Conservation (phyloP, 257 asterid genomes). For the Coffea canephora region DNA sequence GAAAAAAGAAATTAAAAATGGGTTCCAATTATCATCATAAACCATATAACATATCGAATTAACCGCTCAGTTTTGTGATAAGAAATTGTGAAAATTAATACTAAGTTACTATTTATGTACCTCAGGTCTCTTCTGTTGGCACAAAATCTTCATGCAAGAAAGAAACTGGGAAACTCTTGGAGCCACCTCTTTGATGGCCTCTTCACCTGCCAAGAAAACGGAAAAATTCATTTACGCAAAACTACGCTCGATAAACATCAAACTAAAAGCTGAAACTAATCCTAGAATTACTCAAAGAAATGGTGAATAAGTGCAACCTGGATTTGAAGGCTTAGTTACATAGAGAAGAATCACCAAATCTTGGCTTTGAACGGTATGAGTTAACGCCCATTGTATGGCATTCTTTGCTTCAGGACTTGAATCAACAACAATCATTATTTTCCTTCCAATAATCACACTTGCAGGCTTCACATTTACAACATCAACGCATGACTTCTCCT, state of each 20-base stretch:
- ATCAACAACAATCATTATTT: slow-evolving; percentile 75
- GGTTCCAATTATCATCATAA: too few species aligned
- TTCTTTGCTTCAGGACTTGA: slow-evolving; percentile 56
- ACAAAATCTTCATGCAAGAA: slow-evolving; percentile 47
- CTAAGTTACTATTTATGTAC: slow-evolving; percentile 26
- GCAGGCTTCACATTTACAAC: slow-evolving; percentile 16
- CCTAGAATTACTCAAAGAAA: background rate
- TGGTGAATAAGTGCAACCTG: slow-evolving; percentile 35
- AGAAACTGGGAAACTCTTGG: slow-evolving; percentile 53
- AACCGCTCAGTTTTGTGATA: too few species aligned
- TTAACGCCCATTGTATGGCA: slow-evolving; percentile 76
- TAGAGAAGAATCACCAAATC: slow-evolving; percentile 59
- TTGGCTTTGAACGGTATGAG: slow-evolving; percentile 65
- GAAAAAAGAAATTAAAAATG: too few species aligned
- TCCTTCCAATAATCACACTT: slow-evolving; percentile 42
- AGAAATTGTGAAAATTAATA: background rate
- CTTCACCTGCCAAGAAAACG: slow-evolving; percentile 30
- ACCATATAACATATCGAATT: too few species aligned
- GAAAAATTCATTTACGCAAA: background rate
- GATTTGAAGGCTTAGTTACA: slow-evolving; percentile 49
- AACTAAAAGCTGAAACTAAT: background rate
- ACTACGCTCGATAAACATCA: background rate
- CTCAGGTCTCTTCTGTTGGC: slow-evolving; percentile 77
- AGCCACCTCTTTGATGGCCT: slow-evolving; percentile 30
- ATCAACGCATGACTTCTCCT: slow-evolving; percentile 11